Evolutionary conservation across 1,284 basidiomycete genomes (phyloP), one percentile per base, ranked within the genome.

Genomic region (Leccinum subrobustum): DNA sequence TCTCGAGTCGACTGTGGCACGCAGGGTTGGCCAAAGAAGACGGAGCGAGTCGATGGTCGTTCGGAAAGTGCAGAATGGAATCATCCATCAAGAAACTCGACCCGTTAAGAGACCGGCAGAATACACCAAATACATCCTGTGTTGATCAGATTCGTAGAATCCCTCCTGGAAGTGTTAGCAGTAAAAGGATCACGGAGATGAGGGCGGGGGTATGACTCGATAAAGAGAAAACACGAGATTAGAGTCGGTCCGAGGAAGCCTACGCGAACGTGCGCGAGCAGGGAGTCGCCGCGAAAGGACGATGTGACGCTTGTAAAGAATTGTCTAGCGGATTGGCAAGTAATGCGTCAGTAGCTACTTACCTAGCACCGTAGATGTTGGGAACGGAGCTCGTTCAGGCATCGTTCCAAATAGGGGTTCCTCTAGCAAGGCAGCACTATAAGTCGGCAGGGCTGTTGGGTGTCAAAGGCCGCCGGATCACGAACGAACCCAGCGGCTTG

Each of bases 241-340:
- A 48, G 52, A 20, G 16, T 50, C 33, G 58, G 25, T 20, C 57
- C 37, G 44, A 48, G 14, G 33, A 27, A 33, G 54, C 23, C n/a
- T n/a, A 25, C 9, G 12, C 20, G 44, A 58, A 62, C 56, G 63
- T 64, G 63, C 59, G 52, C 55, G 9, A 27, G 37, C 7, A 12
- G 39, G 9, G n/a, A 44, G 42, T 56, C 51, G 16, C 18, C 29
- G 25, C 29, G 35, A 37, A 52, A 1, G 18, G 42, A 9, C 7
- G 3, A 44, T 18, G 5, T 18, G 9, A 1, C 42, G 9, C 18
- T 44, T 44, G 18, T 44, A 44, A 44, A 18, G 42, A 44, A 12
- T 25, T 12, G 42, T 52, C 16, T 27, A 14, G 16, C 3, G 8
- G 11, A 52, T 31, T 39, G 37, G 39, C 18, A 31, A 51, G 27